These are phyloP conservation scores for Rosa multiflora DNA, from an alignment of 306 rosid species.

Conservation along the genomic window DNA sequence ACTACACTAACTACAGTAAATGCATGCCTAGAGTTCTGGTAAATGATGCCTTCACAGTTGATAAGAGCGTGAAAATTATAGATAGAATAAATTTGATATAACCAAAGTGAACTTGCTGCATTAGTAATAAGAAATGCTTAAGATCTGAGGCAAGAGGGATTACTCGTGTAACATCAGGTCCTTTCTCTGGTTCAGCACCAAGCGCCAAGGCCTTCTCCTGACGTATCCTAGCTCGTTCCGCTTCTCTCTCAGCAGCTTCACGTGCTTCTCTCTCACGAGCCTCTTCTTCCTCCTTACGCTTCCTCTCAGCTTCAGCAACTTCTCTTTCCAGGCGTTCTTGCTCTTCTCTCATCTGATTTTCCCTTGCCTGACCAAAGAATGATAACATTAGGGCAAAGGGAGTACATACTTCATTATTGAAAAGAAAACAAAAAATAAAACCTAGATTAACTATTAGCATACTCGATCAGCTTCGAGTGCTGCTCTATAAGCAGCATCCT, in stretches of 20 bases:
- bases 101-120: not conserved
- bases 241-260: slow-evolving; percentile 91
- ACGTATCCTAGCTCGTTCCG: slow-evolving; percentile 69
- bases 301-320: slow-evolving; percentile 95
- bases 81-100: too few species aligned
- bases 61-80: not conserved
- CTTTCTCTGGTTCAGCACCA: slow-evolving; percentile 93
- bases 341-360: slow-evolving; percentile 82
- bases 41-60: not conserved
- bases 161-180: slow-evolving; percentile 90
- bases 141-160: slow-evolving; percentile 16
- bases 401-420: not conserved
- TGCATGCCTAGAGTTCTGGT: not conserved
- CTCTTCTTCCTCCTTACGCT: slow-evolving; percentile 83
- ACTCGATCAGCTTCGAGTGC: slow-evolving; percentile 99
- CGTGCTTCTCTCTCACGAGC: slow-evolving; percentile 79
- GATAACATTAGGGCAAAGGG: slow-evolving; percentile 25
- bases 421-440: not conserved
- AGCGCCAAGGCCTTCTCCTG: slow-evolving; percentile 81
- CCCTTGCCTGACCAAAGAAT: slow-evolving; percentile 73
- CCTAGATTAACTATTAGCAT: slow-evolving; percentile 27
- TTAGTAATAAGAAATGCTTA: slow-evolving; percentile 1
- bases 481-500: slow-evolving; percentile 98
- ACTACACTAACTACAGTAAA: not conserved
- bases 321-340: slow-evolving; percentile 92